Evolutionary conservation across 2,329 filamentous ascomycete species (phyloP), one percentile per base, ranked within the genome.

Genomic region (Rhynchosporium secalis): DNA sequence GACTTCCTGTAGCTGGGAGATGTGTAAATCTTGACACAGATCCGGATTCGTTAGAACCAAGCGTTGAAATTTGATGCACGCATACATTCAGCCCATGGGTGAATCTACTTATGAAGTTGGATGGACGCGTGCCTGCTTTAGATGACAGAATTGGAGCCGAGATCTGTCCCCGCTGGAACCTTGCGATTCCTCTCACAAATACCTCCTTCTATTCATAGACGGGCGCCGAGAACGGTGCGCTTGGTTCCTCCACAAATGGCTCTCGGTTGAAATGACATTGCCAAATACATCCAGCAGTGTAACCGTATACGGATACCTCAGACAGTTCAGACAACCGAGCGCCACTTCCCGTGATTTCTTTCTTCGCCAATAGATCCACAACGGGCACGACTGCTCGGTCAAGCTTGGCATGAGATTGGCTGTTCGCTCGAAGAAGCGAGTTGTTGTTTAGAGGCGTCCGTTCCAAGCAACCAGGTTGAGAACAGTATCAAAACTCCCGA

Each of bases 321-420:
- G 59, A 51, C 20, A 28, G 29, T 20, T 61, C 26, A 56, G 59
- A 56, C 52, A 56, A 29, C 43, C 29, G 49, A 54, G 49, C 31
- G 40, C 13, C 40, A 29, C 28, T 56, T 56, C 54, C 54, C 54
- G 36, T 56, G 51, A 55, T 43, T 40, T 20, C 51, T 41, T 26
- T 26, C 20, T 43, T n/a, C 41, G 20, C 41, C 36, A 4, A 26
- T 26, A 33, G 15, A 20, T 26, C 29, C 41, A 38, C 40, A 20
- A 10, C 28, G 54, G 40, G 40, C 54, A 31, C 13, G 54, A 28
- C 33, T 46, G 26, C 41, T 56, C 54, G 40, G 31, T 46, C 26
- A 29, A 56, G 54, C 38, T 56, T 43, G 40, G 38, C 40, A 31
- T 15, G 38, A 40, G 38, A 28, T 13, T 15, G 7, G 2, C 9